phyloP scores from a whole-genome alignment of 2,329 filamentous ascomycete species.

The Diplodia scrobiculata region DNA sequence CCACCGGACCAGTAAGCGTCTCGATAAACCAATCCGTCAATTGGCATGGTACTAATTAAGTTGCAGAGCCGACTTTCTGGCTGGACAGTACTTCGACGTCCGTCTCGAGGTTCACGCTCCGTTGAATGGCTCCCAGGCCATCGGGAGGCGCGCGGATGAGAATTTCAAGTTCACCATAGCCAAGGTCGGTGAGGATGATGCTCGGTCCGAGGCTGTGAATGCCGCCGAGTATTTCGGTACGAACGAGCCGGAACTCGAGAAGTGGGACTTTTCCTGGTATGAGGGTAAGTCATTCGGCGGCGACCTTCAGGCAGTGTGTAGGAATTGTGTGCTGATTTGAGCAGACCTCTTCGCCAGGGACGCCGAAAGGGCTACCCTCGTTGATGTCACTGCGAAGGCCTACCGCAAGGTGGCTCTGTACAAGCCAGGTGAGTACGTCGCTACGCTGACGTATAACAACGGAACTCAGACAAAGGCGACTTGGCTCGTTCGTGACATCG shows the following conservation, averaged over 20 bases:
- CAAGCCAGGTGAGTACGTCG: slow-evolving; percentile 77
- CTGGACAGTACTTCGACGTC: slow-evolving; percentile 82
- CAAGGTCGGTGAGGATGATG: slow-evolving; percentile 60
- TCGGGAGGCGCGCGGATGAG: slow-evolving; percentile 68
- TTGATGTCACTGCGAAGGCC: slow-evolving; percentile 78
- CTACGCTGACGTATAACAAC: slow-evolving; percentile 74
- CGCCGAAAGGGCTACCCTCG: slow-evolving; percentile 66
- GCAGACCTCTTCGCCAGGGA: slow-evolving; percentile 74
- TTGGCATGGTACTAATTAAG: neutral
- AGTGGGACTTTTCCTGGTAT: slow-evolving; percentile 82
- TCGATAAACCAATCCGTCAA: neutral
- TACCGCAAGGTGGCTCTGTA: slow-evolving; percentile 75
- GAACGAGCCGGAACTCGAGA: slow-evolving; percentile 71
- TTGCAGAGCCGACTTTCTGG: slow-evolving; percentile 71
- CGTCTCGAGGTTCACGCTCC: slow-evolving; percentile 80
- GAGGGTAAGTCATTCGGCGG: slow-evolving; percentile 56
- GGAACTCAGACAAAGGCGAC: slow-evolving; percentile 70
- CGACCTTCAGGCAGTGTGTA: neutral
- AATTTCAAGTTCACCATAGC: slow-evolving; percentile 74
- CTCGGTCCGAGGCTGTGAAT: slow-evolving; percentile 51
- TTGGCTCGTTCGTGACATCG: slow-evolving; percentile 74
- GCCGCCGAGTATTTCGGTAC: slow-evolving; percentile 70
- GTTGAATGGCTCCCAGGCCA: slow-evolving; percentile 77
- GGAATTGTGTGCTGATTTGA: neutral
- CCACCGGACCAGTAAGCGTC: slow-evolving; percentile 58